phyloP scores from a whole-genome alignment of 1,284 basidiomycete genomes.

The Rhodotorula sp. region DNA sequence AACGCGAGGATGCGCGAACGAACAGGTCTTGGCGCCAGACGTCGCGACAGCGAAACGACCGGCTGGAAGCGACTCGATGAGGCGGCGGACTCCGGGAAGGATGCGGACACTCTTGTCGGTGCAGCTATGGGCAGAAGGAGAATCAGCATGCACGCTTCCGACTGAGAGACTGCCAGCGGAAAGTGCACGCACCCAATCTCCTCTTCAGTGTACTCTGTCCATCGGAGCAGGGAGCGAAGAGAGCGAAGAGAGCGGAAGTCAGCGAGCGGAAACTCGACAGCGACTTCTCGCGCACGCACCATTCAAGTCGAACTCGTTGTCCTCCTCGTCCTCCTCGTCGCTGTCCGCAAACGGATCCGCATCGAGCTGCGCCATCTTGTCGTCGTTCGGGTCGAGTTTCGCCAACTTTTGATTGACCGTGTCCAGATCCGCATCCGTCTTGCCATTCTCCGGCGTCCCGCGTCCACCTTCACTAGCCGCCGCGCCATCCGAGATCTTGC shows the following conservation, averaged over 20 bases:
- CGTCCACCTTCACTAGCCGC: neutral
- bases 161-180: neutral
- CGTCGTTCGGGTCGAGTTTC: constrained; percentile 46
- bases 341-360: constrained; percentile 56
- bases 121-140: constrained; percentile 13
- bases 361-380: constrained; percentile 51
- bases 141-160: neutral
- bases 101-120: constrained; percentile 58
- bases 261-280: no score
- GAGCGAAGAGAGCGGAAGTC: no score
- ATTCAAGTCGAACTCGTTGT: constrained; percentile 54
- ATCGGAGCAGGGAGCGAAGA: no score
- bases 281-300: no score
- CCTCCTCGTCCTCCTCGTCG: constrained; percentile 60
- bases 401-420: constrained; percentile 49
- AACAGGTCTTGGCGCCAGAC: constrained; percentile 69
- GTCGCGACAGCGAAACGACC: constrained; percentile 72
- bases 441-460: constrained; percentile 2
- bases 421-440: constrained; percentile 20
- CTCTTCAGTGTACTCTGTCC: constrained; percentile 41
- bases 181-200: constrained; percentile 36
- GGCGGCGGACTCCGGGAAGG: constrained; percentile 66
- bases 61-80: constrained; percentile 67
- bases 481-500: constrained; percentile 17
- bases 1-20: neutral